phyloP scores from a whole-genome alignment of 2,329 filamentous ascomycete species.

The Sclerotinia trifoliorum region DNA sequence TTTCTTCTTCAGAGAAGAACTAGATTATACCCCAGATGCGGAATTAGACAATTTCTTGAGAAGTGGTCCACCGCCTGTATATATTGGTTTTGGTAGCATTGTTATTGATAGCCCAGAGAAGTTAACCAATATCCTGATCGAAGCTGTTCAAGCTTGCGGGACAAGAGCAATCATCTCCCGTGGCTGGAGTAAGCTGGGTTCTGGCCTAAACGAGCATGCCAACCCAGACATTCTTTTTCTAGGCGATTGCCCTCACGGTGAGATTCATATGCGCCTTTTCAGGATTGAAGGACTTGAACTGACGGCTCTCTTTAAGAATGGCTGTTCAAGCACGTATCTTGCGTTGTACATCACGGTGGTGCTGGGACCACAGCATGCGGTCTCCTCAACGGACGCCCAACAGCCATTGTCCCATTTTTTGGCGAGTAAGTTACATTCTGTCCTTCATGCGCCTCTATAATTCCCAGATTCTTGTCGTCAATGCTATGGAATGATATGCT shows the following conservation, averaged over 20 bases:
- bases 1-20: constrained; percentile 69
- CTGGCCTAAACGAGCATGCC: constrained; percentile 40
- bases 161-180: constrained; percentile 71
- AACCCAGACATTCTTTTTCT: constrained; percentile 68
- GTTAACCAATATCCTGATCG: constrained; percentile 69
- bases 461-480: too few species aligned
- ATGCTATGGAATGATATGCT: neutral
- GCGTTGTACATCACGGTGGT: neutral
- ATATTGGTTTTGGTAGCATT: constrained; percentile 75
- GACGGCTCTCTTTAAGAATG: constrained; percentile 43
- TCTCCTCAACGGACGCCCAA: constrained; percentile 67
- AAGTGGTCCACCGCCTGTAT: constrained; percentile 59
- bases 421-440: constrained; percentile 50
- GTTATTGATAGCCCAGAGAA: constrained; percentile 68
- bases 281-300: neutral
- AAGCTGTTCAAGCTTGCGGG: constrained; percentile 61
- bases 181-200: constrained; percentile 71
- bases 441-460: too few species aligned
- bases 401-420: constrained; percentile 67
- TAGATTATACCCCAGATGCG: constrained; percentile 56
- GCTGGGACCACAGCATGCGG: constrained; percentile 61
- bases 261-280: neutral
- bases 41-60: constrained; percentile 55
- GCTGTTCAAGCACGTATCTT: constrained; percentile 64
- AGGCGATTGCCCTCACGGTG: constrained; percentile 69